Conservation (phyloP, 2,329 filamentous ascomycete species). For the Fusarium denticulatum region DNA sequence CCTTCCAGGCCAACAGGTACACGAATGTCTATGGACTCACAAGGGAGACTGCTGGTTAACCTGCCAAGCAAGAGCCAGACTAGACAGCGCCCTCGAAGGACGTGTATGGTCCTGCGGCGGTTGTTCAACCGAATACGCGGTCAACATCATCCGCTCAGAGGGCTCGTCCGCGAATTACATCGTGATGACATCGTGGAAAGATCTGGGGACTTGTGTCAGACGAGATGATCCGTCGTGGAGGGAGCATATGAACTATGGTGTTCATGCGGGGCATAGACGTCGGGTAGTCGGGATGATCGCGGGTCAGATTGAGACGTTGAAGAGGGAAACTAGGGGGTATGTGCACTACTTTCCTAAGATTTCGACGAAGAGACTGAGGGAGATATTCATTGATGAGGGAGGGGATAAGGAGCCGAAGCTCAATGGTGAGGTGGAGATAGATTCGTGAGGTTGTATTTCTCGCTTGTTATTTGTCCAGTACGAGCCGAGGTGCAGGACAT, state of each 20-base stretch:
- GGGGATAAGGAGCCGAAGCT: neutral
- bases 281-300: neutral
- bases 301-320: neutral
- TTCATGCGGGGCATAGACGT: neutral
- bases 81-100: neutral
- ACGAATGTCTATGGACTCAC: neutral
- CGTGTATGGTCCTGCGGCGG: neutral
- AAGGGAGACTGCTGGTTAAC: neutral
- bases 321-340: accelerated
- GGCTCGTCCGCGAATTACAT: neutral
- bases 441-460: neutral
- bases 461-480: too few species aligned
- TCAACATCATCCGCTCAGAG: neutral
- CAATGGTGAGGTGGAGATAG: neutral
- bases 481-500: neutral
- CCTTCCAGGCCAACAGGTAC: accelerated
- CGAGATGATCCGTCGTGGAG: neutral
- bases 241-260: neutral
- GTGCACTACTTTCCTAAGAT: neutral
- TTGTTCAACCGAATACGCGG: neutral
- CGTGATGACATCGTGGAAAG: neutral
- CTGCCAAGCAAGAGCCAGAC: neutral
- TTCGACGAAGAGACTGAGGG: neutral
- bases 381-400: neutral
- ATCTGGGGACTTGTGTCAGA: neutral